Evolutionary conservation across 805 yeast species (phyloP), one percentile per base, ranked within the genome.

Genomic region (Saccharomycopsis sp.): DNA sequence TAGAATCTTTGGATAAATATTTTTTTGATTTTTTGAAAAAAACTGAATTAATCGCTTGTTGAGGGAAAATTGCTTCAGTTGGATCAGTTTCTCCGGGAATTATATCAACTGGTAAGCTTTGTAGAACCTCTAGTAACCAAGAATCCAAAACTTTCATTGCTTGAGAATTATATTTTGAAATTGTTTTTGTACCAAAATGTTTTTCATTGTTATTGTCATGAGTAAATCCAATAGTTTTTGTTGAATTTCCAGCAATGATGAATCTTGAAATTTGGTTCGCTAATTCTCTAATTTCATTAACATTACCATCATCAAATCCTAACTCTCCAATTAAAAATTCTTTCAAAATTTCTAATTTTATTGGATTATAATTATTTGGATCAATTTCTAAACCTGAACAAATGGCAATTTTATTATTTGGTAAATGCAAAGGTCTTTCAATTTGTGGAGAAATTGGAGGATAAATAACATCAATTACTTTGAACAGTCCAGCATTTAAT

Each of bases 61-160:
- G 96, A 1, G 98, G 98, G 42, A 86, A 59, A 37, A 88, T 72
- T 14, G 70, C 61, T 46, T 83, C 94, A n/a, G 85, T 76, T 0
- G 96, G 95, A 56, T 92, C 98, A 3, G 67, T 60, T 5, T 63
- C 70, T 3, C 98, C 97, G 0, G 98, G 95, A 76, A 92, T 68
- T 2, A 92, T 51, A 32, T 79, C 72, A 5, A 88, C 76, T 0
- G 94, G 81, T 14, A 86, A 59, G 2, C 80, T 64, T 5, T 66
- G 57, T 2, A 78, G 60, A 1, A 84, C 45, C 12, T 79, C 78
- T 2, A 65, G 55, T 3, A 89, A 49, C 50, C 79, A 74, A 8
- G 55, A 50, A 49, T 84, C 89, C 19, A 89, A 58, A n/a, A 63
- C 61, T n/a, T 52, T 54, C 26, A 80, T 52, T 2, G 80, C 63